Percentiles rank a stretch among this genome's conserved stretches.
Evolutionary conservation across 2,329 filamentous ascomycete species (phyloP).

Genomic region (Escovopsis sp.): DNA sequence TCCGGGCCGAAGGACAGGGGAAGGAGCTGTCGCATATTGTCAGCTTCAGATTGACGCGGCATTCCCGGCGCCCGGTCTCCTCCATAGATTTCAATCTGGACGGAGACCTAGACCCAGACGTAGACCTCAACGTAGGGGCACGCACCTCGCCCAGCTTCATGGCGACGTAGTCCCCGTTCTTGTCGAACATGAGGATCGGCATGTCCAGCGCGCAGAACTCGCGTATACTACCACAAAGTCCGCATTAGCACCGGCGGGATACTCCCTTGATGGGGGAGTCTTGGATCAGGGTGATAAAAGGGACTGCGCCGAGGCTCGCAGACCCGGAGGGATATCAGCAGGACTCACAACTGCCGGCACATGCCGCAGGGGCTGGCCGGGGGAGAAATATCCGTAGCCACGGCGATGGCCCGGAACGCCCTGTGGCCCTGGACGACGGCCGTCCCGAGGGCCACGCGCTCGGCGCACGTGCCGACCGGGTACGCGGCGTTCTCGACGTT

Average conservation of each 20-base stretch:
- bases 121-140: constrained; percentile 2
- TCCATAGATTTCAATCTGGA: too few relatives aligned
- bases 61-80: too few relatives aligned
- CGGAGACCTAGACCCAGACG: too few relatives aligned
- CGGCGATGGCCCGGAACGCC: constrained; percentile 62
- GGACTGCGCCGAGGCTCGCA: too few relatives aligned
- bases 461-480: constrained; percentile 89
- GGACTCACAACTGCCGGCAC: constrained; percentile 76
- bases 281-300: neutral
- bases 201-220: constrained; percentile 56
- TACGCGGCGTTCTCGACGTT: constrained; percentile 92
- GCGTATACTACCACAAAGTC: constrained; percentile 40
- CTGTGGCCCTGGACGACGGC: constrained; percentile 49
- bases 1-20: constrained; percentile 55
- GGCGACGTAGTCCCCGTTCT: constrained; percentile 56
- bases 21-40: constrained; percentile 34
- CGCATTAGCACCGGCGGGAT: neutral
- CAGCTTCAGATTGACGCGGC: constrained; percentile 5
- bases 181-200: constrained; percentile 88
- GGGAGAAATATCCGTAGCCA: constrained; percentile 62
- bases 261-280: too few relatives aligned
- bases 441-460: constrained; percentile 73
- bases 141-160: constrained; percentile 52
- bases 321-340: constrained; percentile 1
- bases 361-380: constrained; percentile 77